These are phyloP conservation scores for Triangularia setosa DNA, from an alignment of 2,329 filamentous ascomycete genomes.

Conservation along the genomic window DNA sequence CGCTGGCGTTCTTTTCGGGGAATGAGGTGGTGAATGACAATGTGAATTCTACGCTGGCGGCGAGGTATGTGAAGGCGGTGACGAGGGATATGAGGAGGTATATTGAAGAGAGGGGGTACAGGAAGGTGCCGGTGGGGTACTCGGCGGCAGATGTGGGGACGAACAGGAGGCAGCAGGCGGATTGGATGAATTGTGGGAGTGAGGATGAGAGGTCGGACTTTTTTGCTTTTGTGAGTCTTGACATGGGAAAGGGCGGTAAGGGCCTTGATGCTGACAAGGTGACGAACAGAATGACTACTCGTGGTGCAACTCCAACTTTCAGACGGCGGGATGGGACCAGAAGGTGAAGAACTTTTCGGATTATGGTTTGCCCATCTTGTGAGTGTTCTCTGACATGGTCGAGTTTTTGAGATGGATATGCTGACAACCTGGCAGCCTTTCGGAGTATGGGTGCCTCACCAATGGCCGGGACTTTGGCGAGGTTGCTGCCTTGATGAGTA, in stretches of 20 bases:
- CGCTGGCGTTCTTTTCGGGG: slow-evolving; percentile 78
- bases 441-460: slow-evolving; percentile 86
- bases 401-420: not conserved
- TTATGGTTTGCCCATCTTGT: slow-evolving; percentile 85
- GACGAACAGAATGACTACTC: slow-evolving; percentile 69
- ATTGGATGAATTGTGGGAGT: slow-evolving; percentile 90
- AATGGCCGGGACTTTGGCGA: slow-evolving; percentile 81
- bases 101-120: slow-evolving; percentile 58
- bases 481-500: slow-evolving; percentile 72
- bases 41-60: slow-evolving; percentile 58
- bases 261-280: not conserved
- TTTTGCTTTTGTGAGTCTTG: slow-evolving; percentile 61
- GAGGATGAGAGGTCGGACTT: slow-evolving; percentile 84
- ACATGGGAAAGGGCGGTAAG: not conserved
- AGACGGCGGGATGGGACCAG: slow-evolving; percentile 72
- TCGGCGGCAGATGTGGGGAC: slow-evolving; percentile 74
- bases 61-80: slow-evolving; percentile 73
- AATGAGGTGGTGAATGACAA: slow-evolving; percentile 75
- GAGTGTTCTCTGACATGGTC: slow-evolving; percentile 23
- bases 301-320: slow-evolving; percentile 72
- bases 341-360: slow-evolving; percentile 85
- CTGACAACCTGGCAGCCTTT: slow-evolving; percentile 53
- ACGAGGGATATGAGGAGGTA: slow-evolving; percentile 74
- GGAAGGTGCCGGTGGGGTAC: slow-evolving; percentile 71
- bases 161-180: slow-evolving; percentile 81